Base-by-base conservation (phyloP, 2,329 filamentous ascomycete species). In the Ophiostoma novo-ulmi region DNA sequence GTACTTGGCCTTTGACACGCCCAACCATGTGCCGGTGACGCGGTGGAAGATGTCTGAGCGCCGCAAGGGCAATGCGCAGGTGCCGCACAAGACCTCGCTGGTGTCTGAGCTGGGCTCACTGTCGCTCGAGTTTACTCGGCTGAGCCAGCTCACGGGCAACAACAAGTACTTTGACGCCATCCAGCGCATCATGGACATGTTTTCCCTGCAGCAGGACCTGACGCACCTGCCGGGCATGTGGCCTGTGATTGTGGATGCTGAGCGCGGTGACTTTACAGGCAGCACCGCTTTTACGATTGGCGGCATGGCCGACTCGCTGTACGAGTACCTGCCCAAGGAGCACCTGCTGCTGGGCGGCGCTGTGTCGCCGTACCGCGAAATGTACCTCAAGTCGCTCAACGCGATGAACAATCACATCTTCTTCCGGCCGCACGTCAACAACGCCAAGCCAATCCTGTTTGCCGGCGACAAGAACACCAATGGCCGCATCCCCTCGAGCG, bases 281-380 rank as follows among this genome's bases (percentile, higher is more conserved):
- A 80, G 85, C 67, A 84, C 89, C 73, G 79, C 84, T 64, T 87
- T 86, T 73, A 84, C 83, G 0, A 80, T 87, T 1, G 86, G 85
- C 64, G 85, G 82, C 55, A 85, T 85, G 82, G 82, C 84, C 3
- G 86, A 88, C 75, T 87, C 85, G 14, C 78, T 85, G 1, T 88
- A 87, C 74, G 86, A 88, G 76, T 94, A 91, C 77, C 85, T 91
- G 73, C 82, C 85, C 0, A 81, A 92, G 68, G 52, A 91, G 76
- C 87, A 88, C 75, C 79, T 91, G 65, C 80, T 92, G 20, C 84
- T 92, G 0, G 88, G 88, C 48, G 89, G 90, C 3, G 79, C 82
- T 0, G 79, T 85, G 26, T 71, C 85, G 17, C 82, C 76, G 72
- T 77, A 77, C 31, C 76, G 74, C 38, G 71, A 72, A 69, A 74